Percentiles rank a stretch among this genome's conserved stretches.
phyloP scores from a whole-genome alignment of 495 filamentous ascomycete species.

The Xylaria castorea region DNA sequence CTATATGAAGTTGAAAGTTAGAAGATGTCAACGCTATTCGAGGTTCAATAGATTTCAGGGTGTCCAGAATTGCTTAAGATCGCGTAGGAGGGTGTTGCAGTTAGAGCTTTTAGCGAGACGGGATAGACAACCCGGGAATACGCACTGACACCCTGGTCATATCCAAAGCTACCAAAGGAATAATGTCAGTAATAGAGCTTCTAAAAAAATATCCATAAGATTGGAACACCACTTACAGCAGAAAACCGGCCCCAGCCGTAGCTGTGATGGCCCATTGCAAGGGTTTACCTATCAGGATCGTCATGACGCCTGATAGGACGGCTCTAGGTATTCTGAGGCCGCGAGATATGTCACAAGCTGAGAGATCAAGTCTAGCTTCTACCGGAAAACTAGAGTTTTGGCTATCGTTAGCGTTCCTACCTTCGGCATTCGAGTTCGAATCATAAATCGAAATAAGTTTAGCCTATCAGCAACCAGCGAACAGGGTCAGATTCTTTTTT shows the following conservation, averaged over 20 bases:
- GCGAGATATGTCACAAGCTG: not conserved
- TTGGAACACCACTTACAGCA: constrained; percentile 19
- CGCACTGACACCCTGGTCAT: constrained; percentile 23
- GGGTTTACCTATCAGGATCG: constrained; percentile 13
- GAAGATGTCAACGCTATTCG: not conserved
- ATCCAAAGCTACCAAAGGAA: constrained; percentile 12
- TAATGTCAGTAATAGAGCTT: not conserved
- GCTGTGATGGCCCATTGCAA: constrained; percentile 22
- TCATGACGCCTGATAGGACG: not conserved
- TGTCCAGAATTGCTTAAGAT: not conserved
- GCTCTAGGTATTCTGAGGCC: not conserved
- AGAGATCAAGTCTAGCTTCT: not conserved
- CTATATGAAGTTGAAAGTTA: not conserved
- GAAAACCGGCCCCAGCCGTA: constrained; percentile 20
- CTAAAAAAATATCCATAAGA: not conserved
- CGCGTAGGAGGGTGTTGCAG: not conserved
- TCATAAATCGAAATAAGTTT: not conserved
- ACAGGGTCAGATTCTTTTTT: not conserved
- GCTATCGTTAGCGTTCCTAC: not conserved
- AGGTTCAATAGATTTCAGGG: not conserved
- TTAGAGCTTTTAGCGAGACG: not conserved
- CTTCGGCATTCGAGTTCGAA: not conserved
- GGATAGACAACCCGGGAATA: not conserved
- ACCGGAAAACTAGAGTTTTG: not conserved
- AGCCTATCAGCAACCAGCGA: not conserved